phyloP scores from a whole-genome alignment of 225 moss, liverwort and hornwort genomes.

The Pseudoscleropodium purum region DNA sequence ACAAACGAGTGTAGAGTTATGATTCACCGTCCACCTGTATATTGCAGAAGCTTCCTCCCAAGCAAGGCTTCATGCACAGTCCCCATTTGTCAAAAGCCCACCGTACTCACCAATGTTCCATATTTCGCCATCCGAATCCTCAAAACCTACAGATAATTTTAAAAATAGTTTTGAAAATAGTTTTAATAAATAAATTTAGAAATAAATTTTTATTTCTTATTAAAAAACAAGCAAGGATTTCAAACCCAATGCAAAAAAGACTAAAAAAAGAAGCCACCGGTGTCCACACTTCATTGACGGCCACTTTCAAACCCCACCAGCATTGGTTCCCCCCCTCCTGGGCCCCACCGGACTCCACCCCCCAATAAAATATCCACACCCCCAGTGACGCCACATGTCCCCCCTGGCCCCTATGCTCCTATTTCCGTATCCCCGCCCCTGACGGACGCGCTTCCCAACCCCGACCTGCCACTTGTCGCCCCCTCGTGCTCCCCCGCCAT shows the following conservation, averaged over 20 bases:
- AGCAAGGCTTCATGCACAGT: no score
- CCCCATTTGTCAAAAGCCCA: neutral
- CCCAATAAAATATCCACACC: neutral
- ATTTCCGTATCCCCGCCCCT: neutral
- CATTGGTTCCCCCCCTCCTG: neutral
- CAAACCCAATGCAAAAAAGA: neutral
- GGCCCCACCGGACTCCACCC: neutral
- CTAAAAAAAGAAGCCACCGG: neutral
- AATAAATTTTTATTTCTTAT: neutral
- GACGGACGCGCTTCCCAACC: neutral
- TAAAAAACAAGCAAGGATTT: neutral
- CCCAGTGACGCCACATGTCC: neutral
- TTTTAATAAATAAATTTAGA: neutral
- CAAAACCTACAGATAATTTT: no score
- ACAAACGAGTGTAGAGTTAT: neutral
- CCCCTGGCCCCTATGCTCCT: neutral
- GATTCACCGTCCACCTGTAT: neutral
- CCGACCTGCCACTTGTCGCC: neutral
- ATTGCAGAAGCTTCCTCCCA: neutral
- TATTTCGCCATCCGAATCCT: no score
- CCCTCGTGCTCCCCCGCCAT: neutral
- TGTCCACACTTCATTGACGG: neutral
- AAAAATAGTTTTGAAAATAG: neutral
- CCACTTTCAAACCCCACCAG: neutral
- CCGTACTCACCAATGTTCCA: no score